Evolutionary conservation across 208 protist species (phyloP), one percentile per base, ranked within the genome.

Genomic region (Leishmania turanica): DNA sequence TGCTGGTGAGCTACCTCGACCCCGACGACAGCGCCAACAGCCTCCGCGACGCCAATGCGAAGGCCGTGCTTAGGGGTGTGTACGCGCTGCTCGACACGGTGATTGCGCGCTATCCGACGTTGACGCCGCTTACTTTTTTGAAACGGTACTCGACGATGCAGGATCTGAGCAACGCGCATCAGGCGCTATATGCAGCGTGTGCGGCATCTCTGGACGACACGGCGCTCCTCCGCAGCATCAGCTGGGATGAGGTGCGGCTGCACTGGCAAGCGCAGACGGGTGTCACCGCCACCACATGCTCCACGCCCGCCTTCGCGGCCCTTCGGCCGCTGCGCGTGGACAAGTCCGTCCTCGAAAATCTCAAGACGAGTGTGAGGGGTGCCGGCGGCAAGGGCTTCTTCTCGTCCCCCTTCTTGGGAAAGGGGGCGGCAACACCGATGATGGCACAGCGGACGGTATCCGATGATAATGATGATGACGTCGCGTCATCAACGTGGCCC

Each of bases 31-130:
- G 66, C 21, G 34, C 77, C 13, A 8, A 66, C 77, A 79, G 62
- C 53, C 69, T 79, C 51, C 73, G 65, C 42, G 86, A 88, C 69
- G 73, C 68, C 42, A 90, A 90, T 68, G 77, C 85, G 42, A 81
- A 82, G 49, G 53, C 70, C 13, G 86, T 92, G 58, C 82, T 92
- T 3, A 76, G 62, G 24, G 85, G 83, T 40, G 54, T 92, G 47
- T 89, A 82, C 58, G 75, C 77, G 40, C 78, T 90, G 49, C 77
- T 92, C 47, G 87, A 88, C 70, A 80, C 78, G 51, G 69, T 92
- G 54, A 34, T 74, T 37, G 54, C 77, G 21, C 84, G 86, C 34
- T 87, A 90, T 77, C 89, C 89, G 70, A 82, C 72, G 68, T 78
- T 81, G 60, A 80, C 74, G 13, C 76, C 71, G 31, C 73, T 70